Conservation (phyloP, 805 yeast genomes). For the Candida coleopterorum region DNA sequence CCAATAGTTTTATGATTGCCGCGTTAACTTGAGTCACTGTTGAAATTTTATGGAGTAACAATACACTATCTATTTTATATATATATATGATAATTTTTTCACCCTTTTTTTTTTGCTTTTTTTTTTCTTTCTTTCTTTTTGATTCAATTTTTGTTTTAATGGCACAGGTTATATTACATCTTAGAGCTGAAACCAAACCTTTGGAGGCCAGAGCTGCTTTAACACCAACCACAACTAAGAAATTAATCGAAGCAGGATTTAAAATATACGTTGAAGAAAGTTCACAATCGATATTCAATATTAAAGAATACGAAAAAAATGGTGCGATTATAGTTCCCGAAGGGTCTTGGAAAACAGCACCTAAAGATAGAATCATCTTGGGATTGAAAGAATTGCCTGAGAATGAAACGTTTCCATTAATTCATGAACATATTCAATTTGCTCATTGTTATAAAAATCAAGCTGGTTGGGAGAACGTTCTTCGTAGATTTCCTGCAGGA, state of each 20-base stretch:
- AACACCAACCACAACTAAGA: constrained; percentile 86
- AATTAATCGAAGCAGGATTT: constrained; percentile 82
- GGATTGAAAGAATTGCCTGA: constrained; percentile 97
- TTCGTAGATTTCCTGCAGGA: constrained; percentile 86
- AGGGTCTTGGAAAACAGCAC: constrained; percentile 92
- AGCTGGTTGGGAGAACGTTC: constrained; percentile 93
- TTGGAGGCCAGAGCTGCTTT: constrained; percentile 96
- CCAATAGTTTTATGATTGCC: too few species aligned
- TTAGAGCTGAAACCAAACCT: constrained; percentile 97
- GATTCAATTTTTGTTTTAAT: too few species aligned
- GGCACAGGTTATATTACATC: constrained; percentile 64
- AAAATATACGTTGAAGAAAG: constrained; percentile 85
- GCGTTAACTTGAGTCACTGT: too few species aligned
- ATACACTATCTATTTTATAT: too few species aligned
- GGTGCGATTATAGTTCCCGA: constrained; percentile 90
- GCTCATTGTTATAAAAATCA: constrained; percentile 99
- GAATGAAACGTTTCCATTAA: constrained; percentile 79
- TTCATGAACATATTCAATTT: constrained; percentile 95
- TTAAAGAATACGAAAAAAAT: constrained; percentile 67
- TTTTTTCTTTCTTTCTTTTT: too few species aligned
- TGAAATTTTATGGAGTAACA: too few species aligned
- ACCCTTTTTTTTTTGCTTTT: too few species aligned
- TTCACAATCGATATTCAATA: constrained; percentile 72
- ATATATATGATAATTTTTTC: too few species aligned
- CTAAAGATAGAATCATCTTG: constrained; percentile 80